Base-by-base conservation (phyloP, 75 land plant species). In the Ceratopteris richardii region DNA sequence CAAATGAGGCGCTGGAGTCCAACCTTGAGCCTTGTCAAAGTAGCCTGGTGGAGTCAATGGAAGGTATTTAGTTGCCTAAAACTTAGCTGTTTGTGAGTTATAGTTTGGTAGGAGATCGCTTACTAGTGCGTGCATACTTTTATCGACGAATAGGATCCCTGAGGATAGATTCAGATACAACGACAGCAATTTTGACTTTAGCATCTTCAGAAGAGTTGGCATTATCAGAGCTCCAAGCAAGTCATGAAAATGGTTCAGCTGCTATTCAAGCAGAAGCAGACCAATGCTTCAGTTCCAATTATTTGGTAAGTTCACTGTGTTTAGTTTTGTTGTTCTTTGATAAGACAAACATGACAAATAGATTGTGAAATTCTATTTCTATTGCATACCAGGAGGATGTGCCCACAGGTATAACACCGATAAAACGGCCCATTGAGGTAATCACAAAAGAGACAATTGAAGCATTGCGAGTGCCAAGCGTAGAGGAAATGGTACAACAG, bases 11-110 rank as follows among this genome's bases (percentile, higher is more conserved):
- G 47, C 77, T 76, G 27, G 70, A 82, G 24, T 66, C 74, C 61
- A 82, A 83, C 56, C 69, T 80, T 25, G 73, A 82, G 64, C 40
- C 31, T 40, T 86, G 65, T 61, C 80, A 81, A 61, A 71, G 62
- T 54, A 54, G 28, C 55, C 37, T 86, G 0, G 57, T 79, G 47
- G 69, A 80, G 7, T 81, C 81, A 14, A 70, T 88, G 28, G 82
- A 85, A 18, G 21, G 98, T 93, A 65, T 73, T 83, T 51, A 25
- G 29, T 41, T 22, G 22, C 61, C 19, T 31, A 31, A 28, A 21
- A 57, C 41, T 37, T 10, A 40, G 13, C 9, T 40, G 14, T 40
- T 40, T 40, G 13, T 10, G 13, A 40, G 14, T 40, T 40, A 17
- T 5, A 10, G 11, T 6, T 48, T 10, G 9, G 20, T 48, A 10